Percentiles rank a stretch among this genome's conserved stretches.
Conservation (phyloP, 2,329 filamentous ascomycete genomes). For the Penicillium vulpinum region DNA sequence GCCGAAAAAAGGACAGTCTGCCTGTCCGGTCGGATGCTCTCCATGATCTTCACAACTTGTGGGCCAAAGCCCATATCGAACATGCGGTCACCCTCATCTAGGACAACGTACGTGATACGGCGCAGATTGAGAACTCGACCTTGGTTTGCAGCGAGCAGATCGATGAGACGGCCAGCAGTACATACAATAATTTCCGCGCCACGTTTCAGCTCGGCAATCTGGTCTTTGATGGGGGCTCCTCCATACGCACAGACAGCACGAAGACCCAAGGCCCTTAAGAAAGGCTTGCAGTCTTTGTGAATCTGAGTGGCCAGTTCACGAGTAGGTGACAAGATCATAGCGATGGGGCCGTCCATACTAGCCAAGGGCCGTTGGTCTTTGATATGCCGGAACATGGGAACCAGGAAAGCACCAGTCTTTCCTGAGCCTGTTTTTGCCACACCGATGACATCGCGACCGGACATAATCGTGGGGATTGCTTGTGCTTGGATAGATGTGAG, state of each 20-base stretch:
- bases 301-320: constrained; percentile 93
- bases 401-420: constrained; percentile 91
- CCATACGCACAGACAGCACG: constrained; percentile 91
- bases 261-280: constrained; percentile 80
- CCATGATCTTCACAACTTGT: constrained; percentile 94
- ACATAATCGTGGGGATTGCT: constrained; percentile 92
- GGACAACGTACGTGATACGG: constrained; percentile 87
- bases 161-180: constrained; percentile 92
- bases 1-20: constrained; percentile 96
- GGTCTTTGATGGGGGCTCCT: constrained; percentile 92
- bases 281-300: constrained; percentile 90
- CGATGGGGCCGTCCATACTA: constrained; percentile 82
- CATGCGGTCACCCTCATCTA: constrained; percentile 98
- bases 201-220: constrained; percentile 94
- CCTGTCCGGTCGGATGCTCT: constrained; percentile 84
- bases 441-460: constrained; percentile 89
- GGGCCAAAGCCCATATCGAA: constrained; percentile 99
- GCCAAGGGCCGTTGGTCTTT: constrained; percentile 84
- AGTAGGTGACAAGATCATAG: constrained; percentile 89
- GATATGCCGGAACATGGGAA: constrained; percentile 98
- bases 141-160: constrained; percentile 87
- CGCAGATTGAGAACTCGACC: constrained; percentile 90
- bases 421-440: constrained; percentile 97
- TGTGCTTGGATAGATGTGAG: constrained; percentile 95
- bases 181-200: constrained; percentile 94